phyloP scores from a whole-genome alignment of 1,284 basidiomycete genomes.

The Thecaphora frezii region DNA sequence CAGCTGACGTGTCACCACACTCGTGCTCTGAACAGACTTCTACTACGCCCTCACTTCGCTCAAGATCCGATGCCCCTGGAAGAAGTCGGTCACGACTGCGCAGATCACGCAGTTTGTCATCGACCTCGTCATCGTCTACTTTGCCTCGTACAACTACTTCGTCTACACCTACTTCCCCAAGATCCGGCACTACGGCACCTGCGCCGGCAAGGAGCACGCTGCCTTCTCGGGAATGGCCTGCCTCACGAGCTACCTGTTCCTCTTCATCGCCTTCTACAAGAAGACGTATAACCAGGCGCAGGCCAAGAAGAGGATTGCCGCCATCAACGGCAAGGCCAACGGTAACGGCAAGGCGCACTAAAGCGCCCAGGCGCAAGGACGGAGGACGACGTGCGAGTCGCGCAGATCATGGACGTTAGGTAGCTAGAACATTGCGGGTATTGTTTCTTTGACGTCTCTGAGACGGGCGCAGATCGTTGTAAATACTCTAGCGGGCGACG shows the following conservation, averaged over 20 bases:
- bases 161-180: conserved; percentile 61
- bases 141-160: conserved; percentile 36
- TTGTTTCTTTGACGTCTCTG: no score
- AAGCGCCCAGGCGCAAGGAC: conserved; percentile 1
- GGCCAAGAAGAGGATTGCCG: conserved; percentile 17
- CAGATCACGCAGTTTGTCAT: conserved; percentile 70
- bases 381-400: no score
- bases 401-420: no score
- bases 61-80: conserved; percentile 67
- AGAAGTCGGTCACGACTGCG: conserved; percentile 90
- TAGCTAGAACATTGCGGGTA: no score
- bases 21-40: conserved; percentile 22
- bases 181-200: conserved; percentile 75
- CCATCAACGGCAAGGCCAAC: conserved; percentile 11
- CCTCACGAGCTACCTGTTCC: conserved; percentile 73
- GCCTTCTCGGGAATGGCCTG: conserved; percentile 86
- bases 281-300: conserved; percentile 57
- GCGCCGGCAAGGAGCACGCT: conserved; percentile 83
- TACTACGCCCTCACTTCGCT: conserved; percentile 54
- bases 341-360: conserved; percentile 13
- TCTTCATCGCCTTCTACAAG: conserved; percentile 59
- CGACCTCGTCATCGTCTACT: conserved; percentile 40
- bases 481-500: no score
- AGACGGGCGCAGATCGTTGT: no score
- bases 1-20: no score